phyloP scores from a whole-genome alignment of 78 protist genomes.

The Dictyostelium firmibasis region DNA sequence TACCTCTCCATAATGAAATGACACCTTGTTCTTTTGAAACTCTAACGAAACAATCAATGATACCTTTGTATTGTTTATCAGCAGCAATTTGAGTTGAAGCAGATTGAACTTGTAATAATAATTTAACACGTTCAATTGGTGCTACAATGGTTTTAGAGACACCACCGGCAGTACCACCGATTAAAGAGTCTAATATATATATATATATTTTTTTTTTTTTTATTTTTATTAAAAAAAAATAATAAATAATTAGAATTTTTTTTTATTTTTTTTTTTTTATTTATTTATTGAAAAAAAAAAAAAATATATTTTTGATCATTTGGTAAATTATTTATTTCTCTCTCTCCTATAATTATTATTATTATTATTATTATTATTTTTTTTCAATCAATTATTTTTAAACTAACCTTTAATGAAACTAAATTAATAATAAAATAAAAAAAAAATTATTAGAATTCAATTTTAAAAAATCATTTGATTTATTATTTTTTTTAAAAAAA shows the following conservation, averaged over 20 bases:
- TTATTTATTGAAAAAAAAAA: too few relatives aligned
- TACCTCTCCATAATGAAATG: conserved; percentile 93
- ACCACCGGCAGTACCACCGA: conserved; percentile 95
- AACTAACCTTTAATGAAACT: background rate
- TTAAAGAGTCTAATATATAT: conserved; percentile 60
- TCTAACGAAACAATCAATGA: conserved; percentile 94
- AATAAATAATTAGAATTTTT: background rate
- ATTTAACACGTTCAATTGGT: conserved; percentile 98
- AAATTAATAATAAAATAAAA: too few relatives aligned
- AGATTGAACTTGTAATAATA: conserved; percentile 95
- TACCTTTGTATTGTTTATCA: conserved; percentile 94
- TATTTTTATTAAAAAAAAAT: background rate
- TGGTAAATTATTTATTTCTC: too few relatives aligned
- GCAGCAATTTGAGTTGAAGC: conserved; percentile 83
- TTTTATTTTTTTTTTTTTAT: background rate
- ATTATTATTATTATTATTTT: background rate
- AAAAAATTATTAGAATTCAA: background rate
- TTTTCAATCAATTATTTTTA: too few relatives aligned
- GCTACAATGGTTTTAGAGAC: conserved; percentile 96
- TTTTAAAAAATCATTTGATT: too few relatives aligned
- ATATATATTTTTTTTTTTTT: too few relatives aligned
- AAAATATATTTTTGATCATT: too few relatives aligned
- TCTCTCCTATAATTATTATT: background rate
- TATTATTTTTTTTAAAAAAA: too few relatives aligned
- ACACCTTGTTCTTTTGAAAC: conserved; percentile 95